Evolutionary conservation across 2,329 filamentous ascomycete species (phyloP).

Genomic region (Sporothrix pseudoabietina): DNA sequence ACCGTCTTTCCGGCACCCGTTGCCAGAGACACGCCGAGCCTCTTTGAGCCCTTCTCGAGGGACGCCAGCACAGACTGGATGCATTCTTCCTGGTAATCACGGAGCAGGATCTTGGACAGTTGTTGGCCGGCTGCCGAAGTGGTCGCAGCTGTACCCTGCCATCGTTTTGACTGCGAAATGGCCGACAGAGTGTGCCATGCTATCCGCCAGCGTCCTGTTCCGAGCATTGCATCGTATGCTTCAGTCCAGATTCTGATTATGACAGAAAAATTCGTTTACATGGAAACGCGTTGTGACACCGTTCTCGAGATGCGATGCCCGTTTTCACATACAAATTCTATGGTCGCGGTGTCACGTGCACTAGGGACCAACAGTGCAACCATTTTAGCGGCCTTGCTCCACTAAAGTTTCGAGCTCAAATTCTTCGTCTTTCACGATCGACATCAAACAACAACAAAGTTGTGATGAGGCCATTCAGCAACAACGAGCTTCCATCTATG

Average conservation of each 20-base stretch:
- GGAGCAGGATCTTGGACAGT: conserved; percentile 57
- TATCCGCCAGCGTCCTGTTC: conserved; percentile 17
- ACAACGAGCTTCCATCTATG: too few species aligned
- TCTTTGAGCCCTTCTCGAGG: conserved; percentile 70
- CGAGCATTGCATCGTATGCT: conserved; percentile 26
- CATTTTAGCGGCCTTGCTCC: conserved; percentile 3
- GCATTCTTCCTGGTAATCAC: conserved; percentile 88
- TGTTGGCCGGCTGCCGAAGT: not conserved
- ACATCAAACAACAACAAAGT: not conserved
- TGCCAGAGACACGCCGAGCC: conserved; percentile 81
- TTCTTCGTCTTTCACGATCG: not conserved
- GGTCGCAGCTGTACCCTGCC: conserved; percentile 1
- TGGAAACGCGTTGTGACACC: not conserved
- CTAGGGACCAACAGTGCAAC: not conserved
- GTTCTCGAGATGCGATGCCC: not conserved
- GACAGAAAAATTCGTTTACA: not conserved
- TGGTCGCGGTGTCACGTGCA: conserved; percentile 18
- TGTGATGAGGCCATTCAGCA: not conserved
- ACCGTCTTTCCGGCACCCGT: conserved; percentile 92
- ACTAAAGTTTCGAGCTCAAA: conserved; percentile 15
- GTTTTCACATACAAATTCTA: not conserved
- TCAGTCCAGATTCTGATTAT: too few species aligned
- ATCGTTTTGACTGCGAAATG: conserved; percentile 1
- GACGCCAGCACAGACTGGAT: conserved; percentile 77
- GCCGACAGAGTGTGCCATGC: conserved; percentile 19